phyloP scores from a whole-genome alignment of 305 asterid species.

The Rubia tinctorum region DNA sequence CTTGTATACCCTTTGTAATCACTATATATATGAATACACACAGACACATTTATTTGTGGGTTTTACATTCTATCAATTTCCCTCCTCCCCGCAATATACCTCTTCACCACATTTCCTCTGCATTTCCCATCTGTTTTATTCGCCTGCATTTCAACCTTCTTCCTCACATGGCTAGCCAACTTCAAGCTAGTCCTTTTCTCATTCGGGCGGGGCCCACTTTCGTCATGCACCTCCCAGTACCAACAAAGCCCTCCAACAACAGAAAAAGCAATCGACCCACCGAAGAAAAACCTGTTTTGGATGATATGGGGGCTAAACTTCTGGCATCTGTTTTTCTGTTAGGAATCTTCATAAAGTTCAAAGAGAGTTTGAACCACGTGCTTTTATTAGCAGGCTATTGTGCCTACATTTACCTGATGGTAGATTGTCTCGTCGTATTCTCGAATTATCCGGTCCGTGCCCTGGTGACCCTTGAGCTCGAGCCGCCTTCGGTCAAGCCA shows the following conservation, averaged over 20 bases:
- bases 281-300: constrained; percentile 9
- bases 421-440: constrained; percentile 22
- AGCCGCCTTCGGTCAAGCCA: constrained; percentile 63
- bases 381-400: neutral
- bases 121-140: constrained; percentile 37
- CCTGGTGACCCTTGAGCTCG: constrained; percentile 45
- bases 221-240: constrained; percentile 38
- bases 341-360: neutral
- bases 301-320: constrained; percentile 30
- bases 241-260: constrained; percentile 15
- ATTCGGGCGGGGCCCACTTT: constrained; percentile 46
- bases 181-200: constrained; percentile 65
- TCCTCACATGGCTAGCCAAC: constrained; percentile 66
- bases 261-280: no score
- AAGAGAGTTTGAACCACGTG: neutral
- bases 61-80: no score
- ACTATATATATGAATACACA: no score
- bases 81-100: constrained; percentile 50
- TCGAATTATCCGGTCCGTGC: constrained; percentile 42
- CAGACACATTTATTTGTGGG: no score
- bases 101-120: constrained; percentile 57
- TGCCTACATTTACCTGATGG: neutral
- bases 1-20: no score
- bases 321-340: neutral
- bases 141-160: constrained; percentile 39